Percentiles rank a stretch among this genome's conserved stretches.
Conservation (phyloP, 495 filamentous ascomycete species). For the Pseudoneurospora amorphoporcata region DNA sequence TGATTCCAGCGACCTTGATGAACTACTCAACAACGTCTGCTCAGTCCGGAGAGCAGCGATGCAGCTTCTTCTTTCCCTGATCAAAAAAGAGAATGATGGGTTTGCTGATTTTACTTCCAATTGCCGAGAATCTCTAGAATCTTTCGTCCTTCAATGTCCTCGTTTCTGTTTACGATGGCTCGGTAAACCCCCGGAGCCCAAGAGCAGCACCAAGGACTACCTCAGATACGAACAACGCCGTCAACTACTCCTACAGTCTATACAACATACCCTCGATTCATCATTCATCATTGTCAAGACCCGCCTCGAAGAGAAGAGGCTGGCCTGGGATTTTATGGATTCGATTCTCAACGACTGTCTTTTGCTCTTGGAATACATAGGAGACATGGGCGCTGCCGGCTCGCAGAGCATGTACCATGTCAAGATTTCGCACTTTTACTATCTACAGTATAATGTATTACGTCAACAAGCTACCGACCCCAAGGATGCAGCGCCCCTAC, state of each 20-base stretch:
- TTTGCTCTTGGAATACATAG: conserved; percentile 39
- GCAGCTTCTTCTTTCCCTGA: conserved; percentile 31
- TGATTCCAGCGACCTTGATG: conserved; percentile 54
- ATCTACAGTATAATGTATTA: conserved; percentile 43
- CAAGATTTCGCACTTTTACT: conserved; percentile 72
- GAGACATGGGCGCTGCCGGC: conserved; percentile 17
- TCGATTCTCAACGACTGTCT: conserved; percentile 44
- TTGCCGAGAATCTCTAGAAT: conserved; percentile 25
- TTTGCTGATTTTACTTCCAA: neutral
- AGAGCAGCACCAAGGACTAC: conserved; percentile 36
- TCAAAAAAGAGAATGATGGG: conserved; percentile 7
- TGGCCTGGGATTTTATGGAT: conserved; percentile 43
- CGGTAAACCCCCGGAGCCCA: conserved; percentile 36
- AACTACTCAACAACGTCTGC: conserved; percentile 55
- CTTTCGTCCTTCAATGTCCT: conserved; percentile 41
- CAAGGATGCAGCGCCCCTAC: conserved; percentile 32
- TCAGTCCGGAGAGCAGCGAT: conserved; percentile 51
- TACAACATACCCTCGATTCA: conserved; percentile 45
- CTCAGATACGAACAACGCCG: conserved; percentile 47
- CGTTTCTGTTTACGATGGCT: conserved; percentile 45
- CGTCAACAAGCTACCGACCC: conserved; percentile 23
- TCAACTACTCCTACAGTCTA: conserved; percentile 33
- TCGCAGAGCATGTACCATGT: conserved; percentile 35
- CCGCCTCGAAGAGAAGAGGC: conserved; percentile 25
- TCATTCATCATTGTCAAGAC: conserved; percentile 40